Evolutionary conservation across 192 early-diverging fungal genomes (phyloP).

Genomic region (Podila clonocystis): DNA sequence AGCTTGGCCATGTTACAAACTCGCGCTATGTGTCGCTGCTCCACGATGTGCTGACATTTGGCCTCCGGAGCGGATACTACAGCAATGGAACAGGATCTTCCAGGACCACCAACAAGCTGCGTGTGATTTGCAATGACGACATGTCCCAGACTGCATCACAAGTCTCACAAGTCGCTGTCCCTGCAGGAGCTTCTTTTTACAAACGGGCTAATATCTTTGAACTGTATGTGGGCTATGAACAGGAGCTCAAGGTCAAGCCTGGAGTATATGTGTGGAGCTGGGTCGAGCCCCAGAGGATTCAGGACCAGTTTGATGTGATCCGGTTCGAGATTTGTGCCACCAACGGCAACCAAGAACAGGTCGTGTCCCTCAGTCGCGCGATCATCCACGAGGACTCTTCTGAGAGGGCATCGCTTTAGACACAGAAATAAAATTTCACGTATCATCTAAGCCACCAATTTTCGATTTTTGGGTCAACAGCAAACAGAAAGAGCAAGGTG

Average conservation of each 20-base stretch:
- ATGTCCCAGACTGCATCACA: background rate
- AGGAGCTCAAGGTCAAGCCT: conserved; percentile 46
- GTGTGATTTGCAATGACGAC: conserved; percentile 12
- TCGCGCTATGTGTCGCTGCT: conserved; percentile 21
- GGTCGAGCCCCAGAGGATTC: conserved; percentile 30
- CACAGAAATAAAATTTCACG: no score
- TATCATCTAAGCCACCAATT: no score
- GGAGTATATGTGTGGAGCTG: conserved; percentile 44
- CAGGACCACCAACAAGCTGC: conserved; percentile 15
- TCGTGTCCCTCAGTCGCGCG: conserved; percentile 19
- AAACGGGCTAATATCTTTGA: conserved; percentile 25
- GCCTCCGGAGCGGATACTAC: conserved; percentile 41
- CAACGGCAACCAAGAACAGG: conserved; percentile 20
- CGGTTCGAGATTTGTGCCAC: conserved; percentile 43
- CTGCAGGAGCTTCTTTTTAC: conserved; percentile 28
- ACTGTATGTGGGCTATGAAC: conserved; percentile 40
- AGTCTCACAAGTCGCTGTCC: conserved; percentile 11
- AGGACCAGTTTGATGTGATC: conserved; percentile 23
- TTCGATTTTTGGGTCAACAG: no score
- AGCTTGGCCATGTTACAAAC: conserved; percentile 35
- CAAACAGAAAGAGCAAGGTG: no score
- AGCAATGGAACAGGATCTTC: conserved; percentile 24
- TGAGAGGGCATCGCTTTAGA: conserved; percentile 17
- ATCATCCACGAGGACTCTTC: conserved; percentile 24
- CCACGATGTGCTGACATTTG: conserved; percentile 50